Base-by-base conservation (phyloP, 352 stramenopile species). In the Saprolegnia parasitica region DNA sequence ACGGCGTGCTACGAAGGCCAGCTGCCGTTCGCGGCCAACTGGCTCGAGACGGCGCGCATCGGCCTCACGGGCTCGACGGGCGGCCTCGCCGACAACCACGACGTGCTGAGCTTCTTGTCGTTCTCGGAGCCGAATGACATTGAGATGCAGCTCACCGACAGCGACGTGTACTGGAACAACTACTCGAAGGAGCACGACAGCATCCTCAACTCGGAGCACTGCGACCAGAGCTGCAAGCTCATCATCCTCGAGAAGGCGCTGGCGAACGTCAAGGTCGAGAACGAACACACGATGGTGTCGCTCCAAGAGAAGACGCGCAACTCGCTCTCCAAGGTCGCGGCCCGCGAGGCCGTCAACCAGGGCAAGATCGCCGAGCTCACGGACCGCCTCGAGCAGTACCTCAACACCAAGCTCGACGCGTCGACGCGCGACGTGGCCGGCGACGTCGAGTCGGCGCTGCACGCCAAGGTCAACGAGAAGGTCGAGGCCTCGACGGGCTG, bases 271-370 rank as follows among this genome's bases (percentile, higher is more conserved):
- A 80, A 91, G 64, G 71, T 93, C 47, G 83, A 91, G 68, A 89
- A 83, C 46, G 84, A 93, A 71, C 84, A 95, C 75, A 90, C 81
- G 80, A 87, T 95, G 71, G 84, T 91, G 66, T 81, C 90, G 74
- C 74, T 93, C 47, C 81, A 83, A 54, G 86, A 95, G 71, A 72
- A 87, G 72, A 93, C 85, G 18, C 74, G 86, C 39, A 88, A 91
- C 71, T 91, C 81, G 18, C 77, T 93, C 42, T 68, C 62, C 47
- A 95, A 91, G 71, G 76, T 95, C 23, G 84, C 81, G 70, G 78
- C 78, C 49, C 88, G 89, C 73, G 83, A 95, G 68, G 67, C 72
- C 37, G 71, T 81, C 71, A 93, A 93, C 73, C 76, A 91, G 56
- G 65, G 77, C 66, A 88, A 86, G 73, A 91, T 95, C 56, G 68